Evolutionary conservation across 2,329 filamentous ascomycete species (phyloP), one percentile per base, ranked within the genome.

Genomic region (Colletotrichum shisoi): DNA sequence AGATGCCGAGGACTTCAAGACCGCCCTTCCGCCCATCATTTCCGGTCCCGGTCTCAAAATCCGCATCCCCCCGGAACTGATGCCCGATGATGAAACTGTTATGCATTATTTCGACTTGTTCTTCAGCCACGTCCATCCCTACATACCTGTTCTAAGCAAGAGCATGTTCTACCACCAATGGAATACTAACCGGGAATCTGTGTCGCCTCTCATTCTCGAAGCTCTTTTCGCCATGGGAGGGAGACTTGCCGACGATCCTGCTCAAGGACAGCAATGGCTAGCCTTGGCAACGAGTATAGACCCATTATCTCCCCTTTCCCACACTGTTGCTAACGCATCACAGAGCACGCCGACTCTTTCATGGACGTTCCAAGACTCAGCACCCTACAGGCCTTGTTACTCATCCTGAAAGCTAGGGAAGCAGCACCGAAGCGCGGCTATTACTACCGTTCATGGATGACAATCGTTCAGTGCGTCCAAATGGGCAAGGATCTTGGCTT

Each of bases 371-470:
- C 94, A 2, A 86, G 94, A 57, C 75, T 98, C 53, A 97, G 93
- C 78, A 98, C 95, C 0, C 88, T 98, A 11, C 94, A 98, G 79
- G 94, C 93, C 3, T 82, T 97, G 69, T 80, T 97, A 51, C 89
- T 98, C 51, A 84, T 97, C 19, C 81, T 97, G 49, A 98, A 98
- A 77, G 95, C 94, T 1, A 87, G 93, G 70, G 94, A 98, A 77
- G 91, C 92, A n/a, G 89, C 91, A 9, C 94, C 94, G 0, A 96
- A 96, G 75, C 89, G 92, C 68, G 95, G 95, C 1, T 98, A 98
- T 76, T 98, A 95, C 77, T 98, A 95, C 79, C 89, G 94, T 44
- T 98, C 95, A 0, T 98, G 95, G 94, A 96, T 97, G 88, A 92
- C 91, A 5, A 88, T 96, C 21, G 94, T 97, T 60, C 92, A 94